A percentile compares a stretch with the other conserved stretches of the same genome.
These are phyloP conservation scores for Penicillium sp. DNA, from an alignment of 2,329 filamentous ascomycete genomes.

Conservation along the genomic window DNA sequence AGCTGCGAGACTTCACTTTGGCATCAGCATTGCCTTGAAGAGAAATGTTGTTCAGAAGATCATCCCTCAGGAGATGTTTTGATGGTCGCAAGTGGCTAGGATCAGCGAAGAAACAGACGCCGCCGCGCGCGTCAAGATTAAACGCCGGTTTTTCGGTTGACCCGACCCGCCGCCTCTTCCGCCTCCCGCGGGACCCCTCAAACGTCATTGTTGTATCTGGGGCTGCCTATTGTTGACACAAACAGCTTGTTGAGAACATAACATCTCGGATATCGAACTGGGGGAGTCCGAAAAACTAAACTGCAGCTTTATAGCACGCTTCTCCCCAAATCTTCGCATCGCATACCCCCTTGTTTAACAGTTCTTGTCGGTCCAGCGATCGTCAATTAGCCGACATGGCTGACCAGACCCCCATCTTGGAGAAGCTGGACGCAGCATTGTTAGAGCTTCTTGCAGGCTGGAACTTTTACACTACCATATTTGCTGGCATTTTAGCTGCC, in stretches of 20 bases:
- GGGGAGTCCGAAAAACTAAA: neutral
- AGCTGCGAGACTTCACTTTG: neutral
- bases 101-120: slow-evolving; percentile 10
- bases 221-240: slow-evolving; percentile 12
- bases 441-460: slow-evolving; percentile 73
- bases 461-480: slow-evolving; percentile 75
- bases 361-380: neutral
- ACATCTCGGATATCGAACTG: neutral
- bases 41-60: slow-evolving; percentile 3
- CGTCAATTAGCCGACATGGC: slow-evolving; percentile 33
- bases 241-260: neutral
- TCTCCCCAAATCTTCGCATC: neutral
- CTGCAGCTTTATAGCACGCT: neutral
- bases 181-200: slow-evolving; percentile 17
- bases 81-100: slow-evolving; percentile 14
- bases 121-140: slow-evolving; percentile 16
- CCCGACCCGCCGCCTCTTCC: slow-evolving; percentile 17
- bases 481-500: slow-evolving; percentile 66
- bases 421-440: slow-evolving; percentile 71
- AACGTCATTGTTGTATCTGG: slow-evolving; percentile 21
- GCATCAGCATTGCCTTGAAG: slow-evolving; percentile 1
- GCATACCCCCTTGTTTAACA: neutral
- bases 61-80: slow-evolving; percentile 18
- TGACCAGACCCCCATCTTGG: slow-evolving; percentile 56
- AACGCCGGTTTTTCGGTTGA: slow-evolving; percentile 23